Evolutionary conservation across 129 eudicot species (phyloP).

Genomic region (Arctium minus): DNA sequence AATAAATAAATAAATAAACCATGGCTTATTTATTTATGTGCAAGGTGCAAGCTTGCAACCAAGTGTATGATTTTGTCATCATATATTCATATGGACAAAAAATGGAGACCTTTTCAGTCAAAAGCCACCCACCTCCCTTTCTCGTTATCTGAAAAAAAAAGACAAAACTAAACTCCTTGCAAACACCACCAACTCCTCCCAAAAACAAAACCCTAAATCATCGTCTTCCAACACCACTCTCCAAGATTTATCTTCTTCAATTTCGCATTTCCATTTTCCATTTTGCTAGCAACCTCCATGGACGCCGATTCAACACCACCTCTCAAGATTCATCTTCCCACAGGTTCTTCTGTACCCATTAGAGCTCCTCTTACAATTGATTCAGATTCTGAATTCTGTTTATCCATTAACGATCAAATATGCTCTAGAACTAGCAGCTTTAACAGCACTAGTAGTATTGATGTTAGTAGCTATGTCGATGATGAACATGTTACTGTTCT

Average conservation of each 20-base stretch:
- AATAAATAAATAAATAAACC: too few species aligned
- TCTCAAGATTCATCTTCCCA: conserved; percentile 4
- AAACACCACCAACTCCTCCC: background rate
- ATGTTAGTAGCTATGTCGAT: conserved; percentile 23
- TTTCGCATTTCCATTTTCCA: background rate
- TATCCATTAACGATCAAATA: conserved; percentile 21
- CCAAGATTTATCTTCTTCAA: conserved; percentile 13
- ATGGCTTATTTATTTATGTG: too few species aligned
- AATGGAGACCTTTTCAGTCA: background rate
- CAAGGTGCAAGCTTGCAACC: background rate
- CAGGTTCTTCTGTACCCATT: conserved; percentile 67
- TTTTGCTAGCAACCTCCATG: conserved; percentile 25
- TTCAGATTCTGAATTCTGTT: conserved; percentile 51
- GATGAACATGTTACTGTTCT: conserved; percentile 17
- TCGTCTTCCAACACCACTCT: background rate
- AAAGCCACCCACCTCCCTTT: background rate
- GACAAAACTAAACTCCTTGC: conserved; percentile 25
- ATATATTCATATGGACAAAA: conserved; percentile 4
- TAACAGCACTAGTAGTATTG: conserved; percentile 35
- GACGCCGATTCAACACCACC: conserved; percentile 37
- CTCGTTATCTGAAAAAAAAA: conserved; percentile 8
- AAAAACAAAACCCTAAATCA: conserved; percentile 9
- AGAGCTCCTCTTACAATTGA: conserved; percentile 89
- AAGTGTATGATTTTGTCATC: background rate
- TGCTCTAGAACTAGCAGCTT: conserved; percentile 32